These are phyloP conservation scores for Candida lessepsii DNA, from an alignment of 805 yeast species.

Conservation along the genomic window DNA sequence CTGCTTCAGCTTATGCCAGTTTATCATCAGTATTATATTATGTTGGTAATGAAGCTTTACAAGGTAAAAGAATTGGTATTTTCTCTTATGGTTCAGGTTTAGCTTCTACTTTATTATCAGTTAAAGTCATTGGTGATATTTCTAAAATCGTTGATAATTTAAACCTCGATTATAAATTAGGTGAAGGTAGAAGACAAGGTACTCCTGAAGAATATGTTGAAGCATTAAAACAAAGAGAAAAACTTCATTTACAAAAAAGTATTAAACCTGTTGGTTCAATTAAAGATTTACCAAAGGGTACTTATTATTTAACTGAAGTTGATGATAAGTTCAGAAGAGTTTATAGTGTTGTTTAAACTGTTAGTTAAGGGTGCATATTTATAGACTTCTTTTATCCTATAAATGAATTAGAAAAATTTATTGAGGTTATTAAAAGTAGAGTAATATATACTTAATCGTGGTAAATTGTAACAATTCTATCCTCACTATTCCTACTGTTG, in stretches of 20 bases:
- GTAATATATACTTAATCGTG: no score
- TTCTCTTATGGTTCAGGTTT: constrained; percentile 98
- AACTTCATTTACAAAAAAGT: constrained; percentile 77
- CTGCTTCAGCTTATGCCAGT: constrained; percentile 89
- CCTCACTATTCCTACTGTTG: background rate
- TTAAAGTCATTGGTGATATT: constrained; percentile 78
- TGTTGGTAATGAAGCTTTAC: constrained; percentile 71
- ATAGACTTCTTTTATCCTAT: no score
- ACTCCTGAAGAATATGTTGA: constrained; percentile 81
- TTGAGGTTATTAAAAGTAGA: no score
- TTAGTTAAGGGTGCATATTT: no score
- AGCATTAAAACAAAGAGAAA: constrained; percentile 83
- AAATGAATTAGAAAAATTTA: no score
- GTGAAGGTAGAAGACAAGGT: constrained; percentile 56
- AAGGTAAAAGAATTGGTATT: constrained; percentile 81
- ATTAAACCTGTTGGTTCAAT: constrained; percentile 77
- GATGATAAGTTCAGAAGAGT: constrained; percentile 86
- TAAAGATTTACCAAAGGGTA: constrained; percentile 69
- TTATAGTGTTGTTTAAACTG: constrained; percentile 7
- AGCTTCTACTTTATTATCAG: constrained; percentile 85
- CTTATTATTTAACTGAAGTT: constrained; percentile 78
- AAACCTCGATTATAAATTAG: constrained; percentile 66
- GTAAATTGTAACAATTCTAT: background rate
- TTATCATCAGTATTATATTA: constrained; percentile 76
- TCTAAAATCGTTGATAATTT: constrained; percentile 61